Evolutionary conservation across 805 yeast species (phyloP).

Genomic region (Ogataea minuta): DNA sequence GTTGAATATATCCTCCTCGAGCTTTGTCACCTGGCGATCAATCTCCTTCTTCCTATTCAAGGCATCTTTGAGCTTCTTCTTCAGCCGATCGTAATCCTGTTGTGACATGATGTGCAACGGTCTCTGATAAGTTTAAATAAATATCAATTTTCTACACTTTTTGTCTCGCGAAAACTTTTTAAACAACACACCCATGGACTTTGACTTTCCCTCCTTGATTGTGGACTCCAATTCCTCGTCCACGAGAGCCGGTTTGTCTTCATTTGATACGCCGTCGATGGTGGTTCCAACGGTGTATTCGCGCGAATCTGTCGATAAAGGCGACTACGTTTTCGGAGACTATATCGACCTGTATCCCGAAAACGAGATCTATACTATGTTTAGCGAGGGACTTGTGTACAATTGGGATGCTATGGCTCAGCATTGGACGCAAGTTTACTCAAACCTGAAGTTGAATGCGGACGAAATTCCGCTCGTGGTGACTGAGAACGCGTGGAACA

Average conservation of each 20-base stretch:
- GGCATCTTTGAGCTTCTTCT: conserved; percentile 62
- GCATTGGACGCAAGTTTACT: conserved; percentile 68
- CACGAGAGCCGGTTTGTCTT: conserved; percentile 71
- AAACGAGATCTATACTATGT: conserved; percentile 54
- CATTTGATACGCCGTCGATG: conserved; percentile 59
- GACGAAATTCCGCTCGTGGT: conserved; percentile 63
- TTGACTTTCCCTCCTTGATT: conserved; percentile 56
- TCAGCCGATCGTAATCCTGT: conserved; percentile 61
- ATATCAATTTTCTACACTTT: neutral
- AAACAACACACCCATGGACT: conserved; percentile 26
- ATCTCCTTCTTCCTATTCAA: conserved; percentile 59
- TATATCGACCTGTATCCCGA: conserved; percentile 43
- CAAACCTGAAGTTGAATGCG: conserved; percentile 48
- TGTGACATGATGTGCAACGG: conserved; percentile 13
- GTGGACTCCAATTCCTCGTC: conserved; percentile 65
- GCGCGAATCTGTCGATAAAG: conserved; percentile 29
- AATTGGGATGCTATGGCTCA: conserved; percentile 69
- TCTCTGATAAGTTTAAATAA: neutral
- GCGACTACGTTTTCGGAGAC: conserved; percentile 35
- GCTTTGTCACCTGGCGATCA: conserved; percentile 57
- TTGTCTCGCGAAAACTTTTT: conserved; percentile 7
- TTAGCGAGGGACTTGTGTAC: conserved; percentile 63
- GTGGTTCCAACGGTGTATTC: conserved; percentile 58
- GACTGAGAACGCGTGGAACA: conserved; percentile 63
- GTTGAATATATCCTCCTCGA: conserved; percentile 78